Conservation (phyloP, 768 basidiomycete species). For the Mycena rebaudengoi region DNA sequence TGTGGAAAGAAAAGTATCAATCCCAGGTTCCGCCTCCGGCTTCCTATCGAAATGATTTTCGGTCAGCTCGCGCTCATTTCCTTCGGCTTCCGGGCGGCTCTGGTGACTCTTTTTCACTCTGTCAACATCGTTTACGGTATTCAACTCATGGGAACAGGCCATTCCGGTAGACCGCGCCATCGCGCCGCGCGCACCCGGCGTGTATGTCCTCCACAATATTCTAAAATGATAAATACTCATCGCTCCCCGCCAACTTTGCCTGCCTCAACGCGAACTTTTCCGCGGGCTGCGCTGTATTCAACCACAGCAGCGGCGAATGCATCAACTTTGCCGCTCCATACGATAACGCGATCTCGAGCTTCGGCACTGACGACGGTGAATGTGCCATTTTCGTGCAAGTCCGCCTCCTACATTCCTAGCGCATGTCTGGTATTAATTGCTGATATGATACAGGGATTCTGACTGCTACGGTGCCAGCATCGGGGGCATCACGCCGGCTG, state of each 20-base stretch:
- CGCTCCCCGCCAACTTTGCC: constrained; percentile 1
- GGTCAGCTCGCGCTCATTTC: no score
- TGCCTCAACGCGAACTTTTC: not conserved
- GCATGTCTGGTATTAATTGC: not conserved
- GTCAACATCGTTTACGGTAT: not conserved
- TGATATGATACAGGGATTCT: not conserved
- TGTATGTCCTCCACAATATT: constrained; percentile 1
- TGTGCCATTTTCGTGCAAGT: not conserved
- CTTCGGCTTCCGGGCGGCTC: no score
- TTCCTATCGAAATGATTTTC: no score
- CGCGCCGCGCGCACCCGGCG: not conserved
- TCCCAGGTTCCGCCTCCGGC: not conserved
- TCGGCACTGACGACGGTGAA: not conserved
- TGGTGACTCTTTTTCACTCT: no score
- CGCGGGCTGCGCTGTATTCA: not conserved
- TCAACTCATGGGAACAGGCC: not conserved
- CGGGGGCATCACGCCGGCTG: not conserved
- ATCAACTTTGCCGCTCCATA: constrained; percentile 2
- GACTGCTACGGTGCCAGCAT: not conserved
- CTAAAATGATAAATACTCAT: constrained; percentile 2
- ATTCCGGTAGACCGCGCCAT: not conserved
- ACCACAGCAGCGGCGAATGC: constrained; percentile 9
- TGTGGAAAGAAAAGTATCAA: not conserved
- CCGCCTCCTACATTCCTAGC: not conserved
- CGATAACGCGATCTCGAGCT: constrained; percentile 1